Evolutionary conservation across 805 yeast species (phyloP).

Genomic region (Wickerhamiella vanderwaltii): DNA sequence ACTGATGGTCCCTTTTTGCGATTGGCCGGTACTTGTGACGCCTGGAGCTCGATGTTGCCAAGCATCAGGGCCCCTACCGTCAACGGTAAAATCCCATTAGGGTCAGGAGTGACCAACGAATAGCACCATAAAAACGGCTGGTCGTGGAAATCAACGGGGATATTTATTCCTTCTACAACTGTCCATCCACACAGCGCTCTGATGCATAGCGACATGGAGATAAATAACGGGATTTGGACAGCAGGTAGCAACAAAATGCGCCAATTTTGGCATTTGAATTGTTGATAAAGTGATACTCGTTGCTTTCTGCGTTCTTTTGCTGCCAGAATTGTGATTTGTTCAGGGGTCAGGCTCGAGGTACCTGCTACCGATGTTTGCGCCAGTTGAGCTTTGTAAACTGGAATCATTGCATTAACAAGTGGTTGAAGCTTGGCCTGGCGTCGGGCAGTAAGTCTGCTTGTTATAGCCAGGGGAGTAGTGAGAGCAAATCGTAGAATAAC

Average conservation of each 20-base stretch:
- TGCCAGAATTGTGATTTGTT: slow-evolving; percentile 62
- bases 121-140: slow-evolving; percentile 53
- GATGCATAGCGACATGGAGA: slow-evolving; percentile 61
- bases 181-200: slow-evolving; percentile 57
- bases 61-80: slow-evolving; percentile 58
- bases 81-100: slow-evolving; percentile 53
- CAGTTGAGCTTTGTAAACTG: slow-evolving; percentile 48
- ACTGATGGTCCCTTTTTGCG: slow-evolving; percentile 20
- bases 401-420: slow-evolving; percentile 58
- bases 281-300: slow-evolving; percentile 57
- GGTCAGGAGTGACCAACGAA: slow-evolving; percentile 51
- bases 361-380: slow-evolving; percentile 31
- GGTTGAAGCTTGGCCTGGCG: slow-evolving; percentile 65
- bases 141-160: slow-evolving; percentile 26
- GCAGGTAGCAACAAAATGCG: slow-evolving; percentile 57
- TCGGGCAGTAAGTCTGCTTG: slow-evolving; percentile 55
- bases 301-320: slow-evolving; percentile 67
- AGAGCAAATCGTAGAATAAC: slow-evolving; percentile 48
- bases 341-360: slow-evolving; percentile 44
- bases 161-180: slow-evolving; percentile 24
- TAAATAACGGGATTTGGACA: slow-evolving; percentile 81
- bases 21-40: slow-evolving; percentile 34
- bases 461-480: slow-evolving; percentile 68
- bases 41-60: slow-evolving; percentile 74
- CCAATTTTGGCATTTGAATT: slow-evolving; percentile 64